phyloP scores from a whole-genome alignment of 192 early-diverging fungal species.

The Mycoemilia scoparia region DNA sequence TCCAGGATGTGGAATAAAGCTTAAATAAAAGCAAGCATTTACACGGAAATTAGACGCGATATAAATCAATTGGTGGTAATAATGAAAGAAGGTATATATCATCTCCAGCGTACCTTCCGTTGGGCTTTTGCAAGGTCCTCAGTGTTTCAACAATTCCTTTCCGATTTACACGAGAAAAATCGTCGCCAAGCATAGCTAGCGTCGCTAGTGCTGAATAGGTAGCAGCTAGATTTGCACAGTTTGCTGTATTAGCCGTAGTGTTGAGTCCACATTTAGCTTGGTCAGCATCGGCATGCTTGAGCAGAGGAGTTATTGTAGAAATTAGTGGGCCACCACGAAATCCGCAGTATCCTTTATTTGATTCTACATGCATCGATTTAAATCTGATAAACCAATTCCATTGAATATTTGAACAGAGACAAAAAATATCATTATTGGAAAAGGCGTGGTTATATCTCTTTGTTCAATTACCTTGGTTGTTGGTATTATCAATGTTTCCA shows the following conservation, averaged over 20 bases:
- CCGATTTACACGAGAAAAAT: conserved; percentile 63
- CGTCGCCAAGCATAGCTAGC: conserved; percentile 76
- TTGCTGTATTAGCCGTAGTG: conserved; percentile 3
- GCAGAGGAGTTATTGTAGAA: conserved; percentile 8
- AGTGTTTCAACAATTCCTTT: conserved; percentile 42
- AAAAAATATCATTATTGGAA: neutral
- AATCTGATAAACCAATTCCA: too few relatives aligned
- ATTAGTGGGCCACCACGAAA: conserved; percentile 31
- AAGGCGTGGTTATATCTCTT: neutral
- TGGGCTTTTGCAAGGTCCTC: conserved; percentile 42
- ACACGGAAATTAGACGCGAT: too few relatives aligned
- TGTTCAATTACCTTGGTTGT: neutral
- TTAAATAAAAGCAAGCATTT: too few relatives aligned
- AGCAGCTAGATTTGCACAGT: conserved; percentile 44
- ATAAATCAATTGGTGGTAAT: conserved; percentile 1
- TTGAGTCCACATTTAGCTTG: too few relatives aligned
- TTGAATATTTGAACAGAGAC: neutral
- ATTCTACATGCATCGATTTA: too few relatives aligned
- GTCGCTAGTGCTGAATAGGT: conserved; percentile 79
- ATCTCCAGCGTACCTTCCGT: conserved; percentile 60
- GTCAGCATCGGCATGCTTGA: too few relatives aligned
- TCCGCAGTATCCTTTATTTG: conserved; percentile 22
- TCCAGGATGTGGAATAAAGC: conserved; percentile 47
- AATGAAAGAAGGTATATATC: conserved; percentile 1
- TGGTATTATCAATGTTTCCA: conserved; percentile 1